Evolutionary conservation across 371 early-diverging fungal genomes (phyloP).

Genomic region (Mucor ambiguus): DNA sequence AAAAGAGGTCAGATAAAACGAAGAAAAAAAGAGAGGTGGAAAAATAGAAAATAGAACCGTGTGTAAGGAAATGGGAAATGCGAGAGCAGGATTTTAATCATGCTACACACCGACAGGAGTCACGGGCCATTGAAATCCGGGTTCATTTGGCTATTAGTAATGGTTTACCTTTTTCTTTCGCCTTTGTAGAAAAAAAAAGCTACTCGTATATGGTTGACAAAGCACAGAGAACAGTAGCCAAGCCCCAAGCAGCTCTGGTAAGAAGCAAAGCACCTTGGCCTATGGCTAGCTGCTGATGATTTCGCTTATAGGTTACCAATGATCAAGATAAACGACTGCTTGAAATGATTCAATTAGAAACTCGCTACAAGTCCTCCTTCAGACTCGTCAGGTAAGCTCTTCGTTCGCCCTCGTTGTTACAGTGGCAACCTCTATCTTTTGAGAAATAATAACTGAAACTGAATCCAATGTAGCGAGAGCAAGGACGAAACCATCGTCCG

Average conservation of each 20-base stretch:
- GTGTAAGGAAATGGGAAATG: not conserved
- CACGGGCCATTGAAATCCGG: not conserved
- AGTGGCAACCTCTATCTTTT: too few species aligned
- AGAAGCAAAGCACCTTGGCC: not conserved
- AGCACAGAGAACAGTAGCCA: not conserved
- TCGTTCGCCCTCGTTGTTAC: too few species aligned
- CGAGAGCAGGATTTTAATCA: not conserved
- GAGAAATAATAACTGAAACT: not conserved
- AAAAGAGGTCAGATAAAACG: too few species aligned
- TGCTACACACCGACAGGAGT: not conserved
- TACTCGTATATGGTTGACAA: not conserved
- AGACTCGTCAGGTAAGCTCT: slow-evolving; percentile 24
- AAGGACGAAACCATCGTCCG: slow-evolving; percentile 33
- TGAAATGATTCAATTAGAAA: slow-evolving; percentile 28
- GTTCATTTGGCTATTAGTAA: not conserved
- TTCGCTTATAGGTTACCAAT: not conserved
- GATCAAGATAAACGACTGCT: slow-evolving; percentile 18
- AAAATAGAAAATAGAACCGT: not conserved
- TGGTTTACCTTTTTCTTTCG: not conserved
- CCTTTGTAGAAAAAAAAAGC: not conserved
- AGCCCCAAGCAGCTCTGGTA: slow-evolving; percentile 8
- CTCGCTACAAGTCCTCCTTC: slow-evolving; percentile 27
- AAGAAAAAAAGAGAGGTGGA: not conserved
- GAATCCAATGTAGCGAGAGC: slow-evolving; percentile 17
- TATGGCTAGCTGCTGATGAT: not conserved